These are phyloP conservation scores for Globisporangium takayamanum DNA, from an alignment of 352 stramenopile species.

Conservation along the genomic window DNA sequence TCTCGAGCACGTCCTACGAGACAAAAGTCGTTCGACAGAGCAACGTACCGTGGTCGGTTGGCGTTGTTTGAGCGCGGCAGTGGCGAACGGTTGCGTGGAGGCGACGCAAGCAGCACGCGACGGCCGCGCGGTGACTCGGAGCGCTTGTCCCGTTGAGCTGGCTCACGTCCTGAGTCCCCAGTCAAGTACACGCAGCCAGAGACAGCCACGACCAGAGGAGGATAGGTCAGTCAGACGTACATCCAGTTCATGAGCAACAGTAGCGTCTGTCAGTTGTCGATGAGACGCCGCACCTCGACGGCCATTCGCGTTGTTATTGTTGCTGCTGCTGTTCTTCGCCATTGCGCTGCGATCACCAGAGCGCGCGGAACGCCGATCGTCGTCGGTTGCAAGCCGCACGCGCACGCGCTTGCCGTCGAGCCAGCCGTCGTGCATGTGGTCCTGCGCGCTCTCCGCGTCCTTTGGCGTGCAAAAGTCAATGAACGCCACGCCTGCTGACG, in stretches of 20 bases:
- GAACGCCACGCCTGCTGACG: slow-evolving; percentile 34
- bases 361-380: background rate
- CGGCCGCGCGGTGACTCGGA: slow-evolving; percentile 11
- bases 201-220: background rate
- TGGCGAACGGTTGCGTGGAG: slow-evolving; percentile 7
- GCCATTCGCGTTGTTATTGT: no score
- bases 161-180: slow-evolving; percentile 2
- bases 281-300: no score
- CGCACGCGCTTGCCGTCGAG: slow-evolving; percentile 74
- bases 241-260: no score
- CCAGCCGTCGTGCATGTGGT: slow-evolving; percentile 83
- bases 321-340: background rate
- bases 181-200: background rate
- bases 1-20: background rate
- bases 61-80: background rate
- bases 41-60: slow-evolving; percentile 7
- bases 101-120: slow-evolving; percentile 2
- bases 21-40: background rate
- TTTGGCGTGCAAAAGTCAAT: slow-evolving; percentile 45
- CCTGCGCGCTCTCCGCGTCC: slow-evolving; percentile 50
- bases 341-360: background rate
- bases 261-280: no score
- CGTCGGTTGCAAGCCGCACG: slow-evolving; percentile 27
- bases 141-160: background rate
- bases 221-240: background rate